Percentiles rank a stretch among this genome's conserved stretches.
phyloP scores from a whole-genome alignment of 192 early-diverging fungal species.

The Spinellus fusiger region DNA sequence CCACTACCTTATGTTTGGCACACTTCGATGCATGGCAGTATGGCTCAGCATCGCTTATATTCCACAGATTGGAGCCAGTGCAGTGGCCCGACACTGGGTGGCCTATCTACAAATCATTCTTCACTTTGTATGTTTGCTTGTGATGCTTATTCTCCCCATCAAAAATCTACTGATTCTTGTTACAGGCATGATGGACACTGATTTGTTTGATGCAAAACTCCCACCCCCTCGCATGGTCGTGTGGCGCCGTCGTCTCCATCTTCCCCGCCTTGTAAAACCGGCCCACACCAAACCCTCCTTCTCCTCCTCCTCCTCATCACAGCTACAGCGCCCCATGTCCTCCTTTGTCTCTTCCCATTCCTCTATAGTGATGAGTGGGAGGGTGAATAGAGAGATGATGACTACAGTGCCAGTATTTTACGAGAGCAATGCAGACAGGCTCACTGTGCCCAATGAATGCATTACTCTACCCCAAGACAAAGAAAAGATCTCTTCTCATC shows the following conservation, averaged over 20 bases:
- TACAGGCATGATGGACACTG: constrained; percentile 7
- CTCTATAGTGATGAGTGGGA: not conserved
- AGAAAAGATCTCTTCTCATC: too few species aligned
- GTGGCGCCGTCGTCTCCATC: not conserved
- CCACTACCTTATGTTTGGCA: constrained; percentile 26
- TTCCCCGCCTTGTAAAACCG: too few species aligned
- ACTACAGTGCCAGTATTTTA: too few species aligned
- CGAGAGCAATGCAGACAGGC: too few species aligned
- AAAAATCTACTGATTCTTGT: constrained; percentile 10
- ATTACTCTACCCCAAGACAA: too few species aligned
- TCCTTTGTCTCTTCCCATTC: not conserved
- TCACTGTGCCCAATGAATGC: too few species aligned
- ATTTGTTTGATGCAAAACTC: not conserved
- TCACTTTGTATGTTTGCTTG: constrained; percentile 26
- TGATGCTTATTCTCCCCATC: constrained; percentile 30
- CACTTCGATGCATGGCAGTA: constrained; percentile 21
- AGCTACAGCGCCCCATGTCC: too few species aligned
- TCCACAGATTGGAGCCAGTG: constrained; percentile 1
- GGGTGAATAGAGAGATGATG: not conserved
- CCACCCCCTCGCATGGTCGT: not conserved
- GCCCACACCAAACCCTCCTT: too few species aligned
- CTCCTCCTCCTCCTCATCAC: too few species aligned
- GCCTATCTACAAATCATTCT: constrained; percentile 35
- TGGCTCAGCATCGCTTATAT: constrained; percentile 31
- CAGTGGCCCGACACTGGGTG: constrained; percentile 22